Base-by-base conservation (phyloP, 2,329 filamentous ascomycete species). In the Alternaria postmessia region DNA sequence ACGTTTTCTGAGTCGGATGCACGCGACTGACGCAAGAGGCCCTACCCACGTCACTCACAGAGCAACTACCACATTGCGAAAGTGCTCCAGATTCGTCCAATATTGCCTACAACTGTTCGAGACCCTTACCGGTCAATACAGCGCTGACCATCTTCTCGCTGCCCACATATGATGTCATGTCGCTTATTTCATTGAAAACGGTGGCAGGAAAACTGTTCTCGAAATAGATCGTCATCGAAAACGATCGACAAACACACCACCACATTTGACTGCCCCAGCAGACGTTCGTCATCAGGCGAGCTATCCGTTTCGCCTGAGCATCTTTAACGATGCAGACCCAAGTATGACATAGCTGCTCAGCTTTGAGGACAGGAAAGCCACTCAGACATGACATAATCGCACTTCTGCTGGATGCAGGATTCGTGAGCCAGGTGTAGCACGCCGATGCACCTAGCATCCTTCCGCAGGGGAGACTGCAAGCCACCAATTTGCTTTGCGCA, bases 231-330 rank as follows among this genome's bases (percentile, higher is more conserved):
- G 36, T 16, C 38, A 60, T 60, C 30, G 30, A 52, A 55, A 44
- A 30, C 18, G 57, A 60, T 60, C 57, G 57, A 51, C 57, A 44
- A 30, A 26, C 43, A 39, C 24, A 38, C 44, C 52, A 44, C 57
- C 53, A 28, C 57, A 46, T 51, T n/a, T 26, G 14, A 47, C 41
- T 38, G 39, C 32, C 32, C 24, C 51, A 6, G n/a, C 39, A 47
- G 32, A 34, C 41, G 18, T 28, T 60, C 57, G 46, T 57, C 57
- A 57, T 60, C 53, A 57, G 47, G 53, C 57, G 46, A 60, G 41
- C 41, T 51, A 47, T 39, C 57, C 53, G 53, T 53, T 44, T 34
- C 47, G 57, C 46, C 28, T 22, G 42, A 38, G 51, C 57, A 46
- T 48, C 57, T 26, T 39, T 30, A 57, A 44, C 36, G 32, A 39